Evolutionary conservation across 108 stramenopile genomes (phyloP), one percentile per base, ranked within the genome.

Genomic region (Nitzschia sp.): DNA sequence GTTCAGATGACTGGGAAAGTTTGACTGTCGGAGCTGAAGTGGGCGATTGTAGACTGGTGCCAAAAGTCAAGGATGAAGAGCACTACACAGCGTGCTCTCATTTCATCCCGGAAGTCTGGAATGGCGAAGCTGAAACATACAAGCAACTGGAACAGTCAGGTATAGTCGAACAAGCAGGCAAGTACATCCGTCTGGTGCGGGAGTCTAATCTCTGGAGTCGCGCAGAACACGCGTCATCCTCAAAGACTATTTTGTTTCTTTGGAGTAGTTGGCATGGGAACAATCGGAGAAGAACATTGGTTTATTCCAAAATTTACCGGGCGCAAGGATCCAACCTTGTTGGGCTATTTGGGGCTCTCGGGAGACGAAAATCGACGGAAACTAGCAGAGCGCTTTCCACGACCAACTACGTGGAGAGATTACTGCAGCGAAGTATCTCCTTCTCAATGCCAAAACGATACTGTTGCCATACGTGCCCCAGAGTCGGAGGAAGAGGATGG

Each of bases 341-440:
- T 55, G 15, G 54, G 59, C 13, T 78, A 83, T 35, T 59, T 69
- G 32, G 85, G 85, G 1, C 17, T 82, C 23, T 5, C 15, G 29
- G 70, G 67, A 27, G 46, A 42, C 24, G 36, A 63, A 30, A 70
- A 68, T 27, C 58, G 42, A 30, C 45, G n/a, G 64, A 70, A 36
- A 31, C 36, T 83, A 23, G 82, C 82, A 0, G 68, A 69, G 25
- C 67, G 33, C 0, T 83, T 83, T 51, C 23, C 56, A 13, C 70
- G 78, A 26, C 82, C 82, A 0, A 75, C 71, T 17, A 79, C 70
- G 0, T 83, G 78, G 75, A 47, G 30, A 32, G 75, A 79, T 19
- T 83, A 75, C 36, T 83, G 82, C 35, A 23, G 24, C 1, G 46
- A 72, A 18, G 71, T 83, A n/a, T 70, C 68, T 1, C 54, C 49